Evolutionary conservation across 192 early-diverging fungal genomes (phyloP).

Genomic region (Haplosporangium gracile): DNA sequence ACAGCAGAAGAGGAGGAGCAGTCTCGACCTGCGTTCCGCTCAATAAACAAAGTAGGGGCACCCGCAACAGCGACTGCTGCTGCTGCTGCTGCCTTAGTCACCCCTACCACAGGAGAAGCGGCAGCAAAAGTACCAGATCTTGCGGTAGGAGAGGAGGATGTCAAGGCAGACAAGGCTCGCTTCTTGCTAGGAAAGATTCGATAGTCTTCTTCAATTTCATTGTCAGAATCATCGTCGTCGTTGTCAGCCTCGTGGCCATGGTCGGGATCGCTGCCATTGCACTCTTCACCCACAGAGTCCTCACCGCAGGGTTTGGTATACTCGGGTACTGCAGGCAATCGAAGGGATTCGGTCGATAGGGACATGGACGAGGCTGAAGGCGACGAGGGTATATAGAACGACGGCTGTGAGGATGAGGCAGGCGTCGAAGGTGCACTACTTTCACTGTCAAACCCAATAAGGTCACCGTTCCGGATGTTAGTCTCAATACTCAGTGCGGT

Average conservation of each 20-base stretch:
- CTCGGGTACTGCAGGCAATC: neutral
- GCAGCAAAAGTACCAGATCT: neutral
- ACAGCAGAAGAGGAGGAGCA: neutral
- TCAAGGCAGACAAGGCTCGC: neutral
- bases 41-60: neutral
- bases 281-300: neutral
- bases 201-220: conserved; percentile 34
- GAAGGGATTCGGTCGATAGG: neutral
- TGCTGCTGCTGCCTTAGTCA: too few relatives aligned
- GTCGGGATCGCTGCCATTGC: neutral
- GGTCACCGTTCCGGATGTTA: neutral
- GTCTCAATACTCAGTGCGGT: neutral
- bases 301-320: neutral
- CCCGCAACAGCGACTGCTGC: too few relatives aligned
- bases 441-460: neutral
- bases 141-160: neutral
- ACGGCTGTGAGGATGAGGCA: neutral
- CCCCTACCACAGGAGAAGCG: neutral
- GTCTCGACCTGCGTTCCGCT: neutral
- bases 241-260: neutral
- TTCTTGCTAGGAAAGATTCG: conserved; percentile 19
- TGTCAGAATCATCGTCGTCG: neutral
- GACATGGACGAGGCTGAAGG: conserved; percentile 18
- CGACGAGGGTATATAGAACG: conserved; percentile 10
- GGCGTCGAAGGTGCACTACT: conserved; percentile 11